These are phyloP conservation scores for Laburnicola sp. DNA, from an alignment of 2,329 filamentous ascomycete genomes.

Conservation along the genomic window DNA sequence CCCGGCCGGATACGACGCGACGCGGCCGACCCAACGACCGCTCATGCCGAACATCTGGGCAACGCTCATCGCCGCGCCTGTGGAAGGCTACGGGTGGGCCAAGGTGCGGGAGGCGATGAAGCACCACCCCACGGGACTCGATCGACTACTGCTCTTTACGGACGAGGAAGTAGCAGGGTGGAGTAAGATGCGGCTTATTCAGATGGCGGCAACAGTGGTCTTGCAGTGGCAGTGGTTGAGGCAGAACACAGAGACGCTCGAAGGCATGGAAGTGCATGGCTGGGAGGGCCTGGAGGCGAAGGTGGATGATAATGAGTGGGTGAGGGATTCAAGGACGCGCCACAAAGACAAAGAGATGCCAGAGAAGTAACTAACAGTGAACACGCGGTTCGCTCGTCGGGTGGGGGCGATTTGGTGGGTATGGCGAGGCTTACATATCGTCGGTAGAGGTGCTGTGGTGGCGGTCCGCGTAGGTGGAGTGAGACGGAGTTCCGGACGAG, in stretches of 20 bases:
- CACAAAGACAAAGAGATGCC: not conserved
- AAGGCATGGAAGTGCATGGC: conserved; percentile 27
- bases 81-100: conserved; percentile 17
- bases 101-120: conserved; percentile 31
- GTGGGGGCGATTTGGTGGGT: not conserved
- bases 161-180: conserved; percentile 25
- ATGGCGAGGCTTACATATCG: not conserved
- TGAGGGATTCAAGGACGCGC: conserved; percentile 16
- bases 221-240: conserved; percentile 38
- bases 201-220: conserved; percentile 16
- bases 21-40: conserved; percentile 1
- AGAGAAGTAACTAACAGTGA: not conserved
- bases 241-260: conserved; percentile 26
- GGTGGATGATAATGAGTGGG: conserved; percentile 33
- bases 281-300: conserved; percentile 30
- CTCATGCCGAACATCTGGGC: conserved; percentile 27
- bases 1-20: too few relatives aligned
- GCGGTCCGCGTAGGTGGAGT: conserved; percentile 9
- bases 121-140: conserved; percentile 34
- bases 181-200: conserved; percentile 14
- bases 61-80: conserved; percentile 28
- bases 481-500: conserved; percentile 10
- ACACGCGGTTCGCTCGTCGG: not conserved
- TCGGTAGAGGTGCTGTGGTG: not conserved
- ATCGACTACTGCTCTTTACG: conserved; percentile 24